Base-by-base conservation (phyloP, 371 early-diverging fungal species). In the Umbelopsis sp. region DNA sequence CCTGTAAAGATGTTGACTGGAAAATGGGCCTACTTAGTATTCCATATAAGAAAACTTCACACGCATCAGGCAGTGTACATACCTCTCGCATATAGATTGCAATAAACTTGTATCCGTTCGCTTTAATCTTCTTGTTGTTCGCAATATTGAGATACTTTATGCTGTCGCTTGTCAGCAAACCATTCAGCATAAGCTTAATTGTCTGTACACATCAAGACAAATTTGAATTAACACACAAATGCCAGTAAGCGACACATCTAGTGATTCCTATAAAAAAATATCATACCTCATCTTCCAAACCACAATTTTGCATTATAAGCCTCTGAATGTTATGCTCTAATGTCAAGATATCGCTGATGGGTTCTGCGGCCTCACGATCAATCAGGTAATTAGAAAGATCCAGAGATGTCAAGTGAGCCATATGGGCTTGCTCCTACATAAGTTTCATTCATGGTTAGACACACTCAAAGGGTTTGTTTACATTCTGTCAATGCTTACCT, bases 81-180 rank as follows among this genome's bases (percentile, higher is more conserved):
- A 85, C 91, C 76, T 84, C 88, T 77, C 88, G 88, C 11, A 88
- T 77, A 73, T 84, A 90, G 18, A 90, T 80, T 0, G 89, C 86
- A 68, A 90, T 78, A 71, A 90, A 92, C 63, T 89, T 89, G 72
- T 89, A 84, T 4, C 88, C 92, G 20, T 70, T 69, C 0, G 75
- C 67, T 24, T 83, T 85, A 32, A 91, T 70, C 50, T 82, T 84
- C 63, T 80, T 80, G 68, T 90, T 90, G 45, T 85, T 76, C 18
- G 86, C 75, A 18, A 92, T 66, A 69, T 75, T 85, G 18, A 92
- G 74, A 25, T 85, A 71, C 4, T 78, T 72, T 22, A 90, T 63
- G 8, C 77, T 77, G 70, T 89, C 83, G 50, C 79, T 80, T 50
- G 84, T 63, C 24, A 92, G 69, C 48, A 92, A 50, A 48, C 87